Base-by-base conservation (phyloP, 345 rosid species). In the Aquilaria malaccensis region DNA sequence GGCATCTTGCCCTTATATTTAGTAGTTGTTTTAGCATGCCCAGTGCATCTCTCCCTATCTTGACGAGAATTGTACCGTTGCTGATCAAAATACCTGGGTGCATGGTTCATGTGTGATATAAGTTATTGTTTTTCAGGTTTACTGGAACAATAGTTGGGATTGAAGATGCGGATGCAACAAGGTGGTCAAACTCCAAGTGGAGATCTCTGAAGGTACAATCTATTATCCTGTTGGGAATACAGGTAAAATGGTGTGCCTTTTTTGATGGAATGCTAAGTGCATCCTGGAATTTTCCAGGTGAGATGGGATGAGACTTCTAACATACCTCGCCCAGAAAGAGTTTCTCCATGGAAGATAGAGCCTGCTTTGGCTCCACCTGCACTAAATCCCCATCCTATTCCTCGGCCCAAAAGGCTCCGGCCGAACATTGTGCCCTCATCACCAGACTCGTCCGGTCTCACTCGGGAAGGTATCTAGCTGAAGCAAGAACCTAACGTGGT, bases 271-370 rank as follows among this genome's bases (percentile, higher is more conserved):
- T 56, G 45, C 33, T 65, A 37, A 13, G 22, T 33, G 9, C 15
- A 54, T 48, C 15, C 33, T 55, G 29, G 37, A 10, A 64, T 60
- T 7, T 41, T 73, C 59, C 63, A 90, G 97, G 97, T 90, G 66
- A 78, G 85, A 51, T 90, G 97, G 97, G 97, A 90, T 70, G 96
- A 85, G 71, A 82, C 79, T 64, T 79, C 91, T 49, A 62, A 73
- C 48, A 76, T 90, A 55, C 79, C 83, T 55, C 86, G 89, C 51
- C 97, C 93, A n/a, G 93, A 85, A 11, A 78, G 91, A 73, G 97
- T 90, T 55, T 90, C 97, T 37, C 93, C 93, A 5, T 87, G 96
- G 97, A 84, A 85, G 69, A 72, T 90, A 68, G 96, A 90, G 67
- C 93, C 96, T 70, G 86, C 91, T 48, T 47, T 85, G 69, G 77